Base-by-base conservation (phyloP, 371 early-diverging fungal genomes). In the Apophysomyces sp. region DNA sequence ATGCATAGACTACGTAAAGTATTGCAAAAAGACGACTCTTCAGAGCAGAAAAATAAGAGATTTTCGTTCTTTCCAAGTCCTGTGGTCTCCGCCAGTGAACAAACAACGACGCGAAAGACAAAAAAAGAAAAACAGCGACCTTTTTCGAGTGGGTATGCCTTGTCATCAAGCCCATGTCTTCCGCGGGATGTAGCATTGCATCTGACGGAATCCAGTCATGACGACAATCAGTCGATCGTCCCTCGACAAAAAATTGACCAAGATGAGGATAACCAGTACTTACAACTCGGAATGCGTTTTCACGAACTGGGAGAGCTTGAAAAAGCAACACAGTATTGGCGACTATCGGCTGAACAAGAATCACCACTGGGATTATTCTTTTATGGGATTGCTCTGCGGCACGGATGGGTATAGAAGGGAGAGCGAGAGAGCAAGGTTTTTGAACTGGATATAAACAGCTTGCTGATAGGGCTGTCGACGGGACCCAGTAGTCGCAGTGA, bases 361-460 rank as follows among this genome's bases (percentile, higher is more conserved):
- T 84, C 86, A 66, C 89, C 93, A 3, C 71, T 92, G 0, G 97
- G 94, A 2, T 74, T 94, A 80, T 85, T 95, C 63, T 86, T 96
- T 62, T 95, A 90, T 67, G 97, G 94, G 21, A 81, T 96, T 60
- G 87, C 91, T 26, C 73, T 95, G 30, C 86, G 97, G 4, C 97
- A 96, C 68, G 97, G 97, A n/a, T 95, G 95, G 91, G 87, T 77
- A 73, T 32, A 53, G n/a, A 34, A 34, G 13, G 34, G 11, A 4
- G 13, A 34, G 34, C 8, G 13, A 34, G 13, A 34, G 34, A 34
- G 34, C 8, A 11, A 34, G 0, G 11, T 34, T 34, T 13, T 8
- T 34, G 34, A 34, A 1, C 34, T 34, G 13, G 11, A 1, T 34
- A 34, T 34, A 11, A 11, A 11, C 3, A 11, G 34, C 4, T 34